Conservation (phyloP, 352 stramenopile species). For the Phytophthora parvispora region DNA sequence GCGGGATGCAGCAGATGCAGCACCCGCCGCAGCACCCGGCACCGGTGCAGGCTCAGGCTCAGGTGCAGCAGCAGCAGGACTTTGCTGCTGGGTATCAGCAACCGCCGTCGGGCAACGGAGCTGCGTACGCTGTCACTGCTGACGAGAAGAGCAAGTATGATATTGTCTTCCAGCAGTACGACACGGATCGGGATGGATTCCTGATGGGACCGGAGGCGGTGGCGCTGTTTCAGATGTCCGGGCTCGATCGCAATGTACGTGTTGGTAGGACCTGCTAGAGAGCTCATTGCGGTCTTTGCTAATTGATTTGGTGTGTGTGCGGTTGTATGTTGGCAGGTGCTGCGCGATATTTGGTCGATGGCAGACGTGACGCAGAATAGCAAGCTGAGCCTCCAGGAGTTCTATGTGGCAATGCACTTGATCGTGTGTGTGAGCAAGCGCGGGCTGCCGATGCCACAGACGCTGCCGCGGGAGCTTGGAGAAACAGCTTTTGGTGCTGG, state of each 20-base stretch:
- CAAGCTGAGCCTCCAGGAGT: slow-evolving; percentile 93
- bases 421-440: slow-evolving; percentile 97
- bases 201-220: slow-evolving; percentile 92
- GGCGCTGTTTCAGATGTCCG: slow-evolving; percentile 95
- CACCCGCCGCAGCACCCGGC: neutral
- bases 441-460: slow-evolving; percentile 74
- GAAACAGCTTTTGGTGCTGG: slow-evolving; percentile 68
- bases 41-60: neutral
- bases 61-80: slow-evolving; percentile 19
- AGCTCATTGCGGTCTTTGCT: too few species aligned
- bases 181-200: slow-evolving; percentile 92
- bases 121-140: slow-evolving; percentile 86
- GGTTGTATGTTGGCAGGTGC: slow-evolving; percentile 36
- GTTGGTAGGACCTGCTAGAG: neutral
- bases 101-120: slow-evolving; percentile 2
- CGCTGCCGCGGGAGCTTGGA: slow-evolving; percentile 75
- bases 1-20: slow-evolving; percentile 24
- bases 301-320: neutral
- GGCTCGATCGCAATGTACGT: slow-evolving; percentile 88
- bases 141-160: slow-evolving; percentile 94
- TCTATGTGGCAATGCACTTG: slow-evolving; percentile 97
- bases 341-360: slow-evolving; percentile 95
- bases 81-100: slow-evolving; percentile 21
- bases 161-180: slow-evolving; percentile 94
- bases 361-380: slow-evolving; percentile 93